phyloP scores from a whole-genome alignment of 768 basidiomycete species.

The Tricholomella constricta region DNA sequence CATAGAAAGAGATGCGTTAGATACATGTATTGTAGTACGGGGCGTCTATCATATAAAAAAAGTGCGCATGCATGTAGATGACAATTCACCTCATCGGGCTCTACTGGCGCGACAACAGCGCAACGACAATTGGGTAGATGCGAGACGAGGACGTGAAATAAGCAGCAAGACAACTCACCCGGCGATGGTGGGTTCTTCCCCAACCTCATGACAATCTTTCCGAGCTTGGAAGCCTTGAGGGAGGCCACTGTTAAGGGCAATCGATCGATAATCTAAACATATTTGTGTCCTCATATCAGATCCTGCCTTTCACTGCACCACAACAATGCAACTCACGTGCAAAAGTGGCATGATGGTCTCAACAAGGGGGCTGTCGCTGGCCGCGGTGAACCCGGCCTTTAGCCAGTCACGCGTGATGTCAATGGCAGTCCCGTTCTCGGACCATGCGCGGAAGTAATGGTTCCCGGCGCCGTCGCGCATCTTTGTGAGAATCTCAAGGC shows the following conservation, averaged over 20 bases:
- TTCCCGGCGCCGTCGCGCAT: conserved; percentile 84
- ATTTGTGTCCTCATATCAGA: background rate
- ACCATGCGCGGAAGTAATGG: conserved; percentile 87
- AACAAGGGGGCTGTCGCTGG: conserved; percentile 53
- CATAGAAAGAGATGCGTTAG: conserved; percentile 56
- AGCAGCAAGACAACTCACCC: conserved; percentile 61
- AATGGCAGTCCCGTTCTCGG: conserved; percentile 73
- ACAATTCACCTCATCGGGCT: conserved; percentile 18
- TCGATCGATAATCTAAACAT: conserved; percentile 75
- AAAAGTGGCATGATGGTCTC: conserved; percentile 87
- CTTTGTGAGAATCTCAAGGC: conserved; percentile 76
- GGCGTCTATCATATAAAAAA: conserved; percentile 29
- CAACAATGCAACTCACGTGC: conserved; percentile 61
- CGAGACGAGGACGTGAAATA: conserved; percentile 13
- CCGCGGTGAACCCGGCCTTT: conserved; percentile 63
- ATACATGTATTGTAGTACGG: conserved; percentile 59
- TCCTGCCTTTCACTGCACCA: background rate
- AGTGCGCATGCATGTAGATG: background rate
- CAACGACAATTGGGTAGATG: conserved; percentile 1
- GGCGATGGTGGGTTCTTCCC: conserved; percentile 73
- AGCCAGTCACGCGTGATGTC: conserved; percentile 84
- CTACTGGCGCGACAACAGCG: conserved; percentile 20
- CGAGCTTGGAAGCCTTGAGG: conserved; percentile 72
- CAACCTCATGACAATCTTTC: conserved; percentile 76
- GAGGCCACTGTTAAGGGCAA: conserved; percentile 73